Base-by-base conservation (phyloP, 768 basidiomycete genomes). In the Gymnopilus dilepis region DNA sequence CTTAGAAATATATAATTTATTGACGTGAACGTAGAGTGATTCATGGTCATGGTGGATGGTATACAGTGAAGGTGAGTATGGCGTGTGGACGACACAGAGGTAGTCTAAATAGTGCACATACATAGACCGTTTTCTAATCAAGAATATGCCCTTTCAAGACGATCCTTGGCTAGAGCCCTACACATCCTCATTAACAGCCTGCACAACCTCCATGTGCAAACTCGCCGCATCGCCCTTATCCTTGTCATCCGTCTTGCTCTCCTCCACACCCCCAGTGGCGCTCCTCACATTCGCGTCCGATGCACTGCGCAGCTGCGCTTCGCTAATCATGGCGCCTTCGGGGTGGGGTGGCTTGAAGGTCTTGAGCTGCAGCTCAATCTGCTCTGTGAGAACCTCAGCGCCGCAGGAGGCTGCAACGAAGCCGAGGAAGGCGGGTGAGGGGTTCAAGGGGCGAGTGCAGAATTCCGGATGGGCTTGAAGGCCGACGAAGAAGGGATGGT, bases 381-480 rank as follows among this genome's bases (percentile, higher is more conserved):
- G 93, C 70, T 91, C 89, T 31, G 85, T 78, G 4, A 99, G 82
- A 0, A 87, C 82, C 11, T 67, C 55, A 8, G 63, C 42, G 3
- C 80, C 77, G 11, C 80, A 78, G 0, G 97, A 79, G 1, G 97
- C 95, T 4, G 97, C 88, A 48, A 99, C 84, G 73, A 99, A 91
- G 13, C 97, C 97, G 56, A 99, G 89, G 87, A 98, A 98, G 0
- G 95, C 90, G 0, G 97, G 97, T 0, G 95, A 97, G 1, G 97
- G 97, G 77, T 99, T 99, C 42, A 99, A 81, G 1, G 97, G 97
- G 28, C 97, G 89, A 22, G 97, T 96, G 80, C 97, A 99, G 79
- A 99, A 96, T 76, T 99, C 97, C 0, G 97, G 97, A 70, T 99
- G 97, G 0, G 97, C 94, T 78, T 99, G 97, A 43, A 99, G 81